Evolutionary conservation across 441 rosid species (phyloP).

Genomic region (Kokia cookei): DNA sequence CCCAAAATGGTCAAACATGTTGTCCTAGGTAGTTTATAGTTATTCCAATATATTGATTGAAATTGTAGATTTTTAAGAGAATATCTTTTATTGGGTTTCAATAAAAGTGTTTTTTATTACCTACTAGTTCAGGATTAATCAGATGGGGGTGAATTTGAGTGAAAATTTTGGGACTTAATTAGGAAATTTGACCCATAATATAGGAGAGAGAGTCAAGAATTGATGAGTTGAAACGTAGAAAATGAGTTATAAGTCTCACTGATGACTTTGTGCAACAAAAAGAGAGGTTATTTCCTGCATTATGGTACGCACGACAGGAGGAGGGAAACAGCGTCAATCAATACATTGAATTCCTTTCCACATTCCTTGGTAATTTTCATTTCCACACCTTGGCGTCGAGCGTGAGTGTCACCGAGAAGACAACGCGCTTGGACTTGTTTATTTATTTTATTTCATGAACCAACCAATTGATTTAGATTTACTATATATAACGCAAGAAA

Average conservation of each 20-base stretch:
- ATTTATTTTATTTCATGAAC: not conserved
- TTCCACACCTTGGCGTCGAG: too few relatives aligned
- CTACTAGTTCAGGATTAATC: too few relatives aligned
- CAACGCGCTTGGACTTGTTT: not conserved
- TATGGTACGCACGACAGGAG: not conserved
- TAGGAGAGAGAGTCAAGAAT: too few relatives aligned
- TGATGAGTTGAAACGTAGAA: not conserved
- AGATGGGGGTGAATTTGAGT: not conserved
- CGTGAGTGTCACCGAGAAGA: not conserved
- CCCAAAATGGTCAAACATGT: too few relatives aligned
- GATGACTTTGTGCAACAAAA: too few relatives aligned
- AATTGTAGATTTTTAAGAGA: too few relatives aligned
- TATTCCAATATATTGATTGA: too few relatives aligned
- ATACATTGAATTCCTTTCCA: not conserved
- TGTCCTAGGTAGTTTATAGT: too few relatives aligned
- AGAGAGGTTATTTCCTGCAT: too few relatives aligned
- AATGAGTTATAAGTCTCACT: not conserved
- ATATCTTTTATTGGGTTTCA: too few relatives aligned
- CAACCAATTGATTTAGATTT: not conserved
- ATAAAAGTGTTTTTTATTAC: too few relatives aligned
- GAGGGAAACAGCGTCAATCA: not conserved
- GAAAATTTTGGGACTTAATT: too few relatives aligned
- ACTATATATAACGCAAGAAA: conserved; percentile 18
- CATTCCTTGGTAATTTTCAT: not conserved
- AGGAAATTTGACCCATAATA: not conserved